phyloP scores from a whole-genome alignment of 2,329 filamentous ascomycete genomes.

The Xylaria sp. region DNA sequence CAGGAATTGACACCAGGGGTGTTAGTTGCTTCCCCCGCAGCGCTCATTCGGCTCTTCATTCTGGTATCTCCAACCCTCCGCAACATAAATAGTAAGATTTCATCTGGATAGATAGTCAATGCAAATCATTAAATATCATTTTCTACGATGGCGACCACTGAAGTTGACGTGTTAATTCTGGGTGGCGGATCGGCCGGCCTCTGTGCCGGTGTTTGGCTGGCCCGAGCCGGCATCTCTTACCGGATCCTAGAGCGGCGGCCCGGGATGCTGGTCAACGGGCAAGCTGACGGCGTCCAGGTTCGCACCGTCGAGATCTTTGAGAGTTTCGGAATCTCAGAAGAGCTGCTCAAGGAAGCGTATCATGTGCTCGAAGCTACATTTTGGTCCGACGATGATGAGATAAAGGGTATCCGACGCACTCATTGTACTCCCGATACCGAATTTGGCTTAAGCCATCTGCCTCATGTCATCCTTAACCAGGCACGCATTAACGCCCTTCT shows the following conservation, averaged over 20 bases:
- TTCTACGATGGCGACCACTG: conserved; percentile 16
- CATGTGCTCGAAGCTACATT: conserved; percentile 68
- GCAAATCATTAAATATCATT: neutral
- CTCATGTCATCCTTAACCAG: conserved; percentile 68
- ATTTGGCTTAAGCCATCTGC: conserved; percentile 62
- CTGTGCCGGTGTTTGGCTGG: conserved; percentile 69
- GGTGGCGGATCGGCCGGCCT: conserved; percentile 71
- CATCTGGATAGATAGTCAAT: neutral
- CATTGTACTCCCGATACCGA: conserved; percentile 64
- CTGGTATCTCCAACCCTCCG: neutral
- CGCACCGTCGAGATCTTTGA: conserved; percentile 72
- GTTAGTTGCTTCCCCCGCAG: conserved; percentile 5
- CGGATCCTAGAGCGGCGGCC: conserved; percentile 66
- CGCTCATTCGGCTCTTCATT: neutral
- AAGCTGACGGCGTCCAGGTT: conserved; percentile 72
- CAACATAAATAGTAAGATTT: neutral
- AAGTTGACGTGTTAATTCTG: conserved; percentile 66
- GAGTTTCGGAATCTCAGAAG: conserved; percentile 64
- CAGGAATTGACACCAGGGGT: neutral
- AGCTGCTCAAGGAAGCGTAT: conserved; percentile 65
- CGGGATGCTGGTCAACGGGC: conserved; percentile 65
- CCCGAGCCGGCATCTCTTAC: conserved; percentile 65
- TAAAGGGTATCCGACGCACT: conserved; percentile 55
- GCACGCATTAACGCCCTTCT: conserved; percentile 65
- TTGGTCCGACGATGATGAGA: conserved; percentile 54